Conservation (phyloP, 2,329 filamentous ascomycete genomes). For the Venturia pyrina region DNA sequence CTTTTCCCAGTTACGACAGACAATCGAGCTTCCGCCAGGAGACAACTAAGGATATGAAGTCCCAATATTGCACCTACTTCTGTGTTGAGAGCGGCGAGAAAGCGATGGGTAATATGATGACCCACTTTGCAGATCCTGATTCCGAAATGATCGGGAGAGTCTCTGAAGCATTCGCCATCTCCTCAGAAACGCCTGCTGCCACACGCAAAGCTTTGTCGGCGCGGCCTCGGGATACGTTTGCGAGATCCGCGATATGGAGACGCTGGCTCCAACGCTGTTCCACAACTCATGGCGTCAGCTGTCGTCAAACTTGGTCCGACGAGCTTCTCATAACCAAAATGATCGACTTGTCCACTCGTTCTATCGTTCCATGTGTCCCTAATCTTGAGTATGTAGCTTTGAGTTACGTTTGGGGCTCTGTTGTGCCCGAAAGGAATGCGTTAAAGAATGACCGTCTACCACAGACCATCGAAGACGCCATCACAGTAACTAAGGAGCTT, state of each 20-base stretch:
- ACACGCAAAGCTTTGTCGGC: background rate
- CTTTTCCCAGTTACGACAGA: conserved; percentile 6
- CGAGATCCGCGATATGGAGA: background rate
- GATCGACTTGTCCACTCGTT: background rate
- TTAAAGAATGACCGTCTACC: background rate
- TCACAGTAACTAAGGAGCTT: background rate
- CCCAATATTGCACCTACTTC: background rate
- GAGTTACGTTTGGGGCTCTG: conserved; percentile 7
- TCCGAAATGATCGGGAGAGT: background rate
- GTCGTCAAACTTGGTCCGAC: background rate
- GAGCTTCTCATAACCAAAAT: conserved; percentile 6
- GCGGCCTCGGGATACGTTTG: background rate
- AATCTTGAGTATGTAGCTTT: conserved; percentile 5
- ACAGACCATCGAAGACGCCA: conserved; percentile 3
- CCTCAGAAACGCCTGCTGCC: background rate
- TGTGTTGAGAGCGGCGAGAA: background rate
- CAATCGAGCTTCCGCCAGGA: background rate
- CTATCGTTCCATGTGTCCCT: background rate
- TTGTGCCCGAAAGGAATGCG: background rate
- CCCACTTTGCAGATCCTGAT: background rate
- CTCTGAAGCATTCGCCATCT: background rate
- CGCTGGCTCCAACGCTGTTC: conserved; percentile 7
- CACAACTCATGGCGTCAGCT: background rate
- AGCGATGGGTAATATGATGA: background rate
- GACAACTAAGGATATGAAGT: background rate